Conservation (phyloP, 495 filamentous ascomycete species). For the Neurospora sp. region DNA sequence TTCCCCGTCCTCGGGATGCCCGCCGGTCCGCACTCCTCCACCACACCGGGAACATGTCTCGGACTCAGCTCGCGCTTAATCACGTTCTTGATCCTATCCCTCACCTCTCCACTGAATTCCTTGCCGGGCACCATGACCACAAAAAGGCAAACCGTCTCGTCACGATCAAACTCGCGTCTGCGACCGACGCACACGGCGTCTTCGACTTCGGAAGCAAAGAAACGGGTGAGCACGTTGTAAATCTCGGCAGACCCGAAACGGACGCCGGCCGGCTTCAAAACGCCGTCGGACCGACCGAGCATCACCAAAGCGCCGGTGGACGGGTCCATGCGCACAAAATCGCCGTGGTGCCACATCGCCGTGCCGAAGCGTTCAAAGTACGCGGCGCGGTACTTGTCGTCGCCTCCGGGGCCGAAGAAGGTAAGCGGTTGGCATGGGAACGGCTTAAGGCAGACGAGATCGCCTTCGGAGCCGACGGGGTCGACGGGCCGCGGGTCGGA, state of each 20-base stretch:
- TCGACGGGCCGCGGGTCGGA: constrained; percentile 30
- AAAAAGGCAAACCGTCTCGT: constrained; percentile 83
- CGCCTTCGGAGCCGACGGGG: constrained; percentile 59
- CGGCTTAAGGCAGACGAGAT: constrained; percentile 75
- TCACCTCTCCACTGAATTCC: too few species aligned
- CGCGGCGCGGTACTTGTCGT: constrained; percentile 61
- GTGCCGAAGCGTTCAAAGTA: constrained; percentile 75
- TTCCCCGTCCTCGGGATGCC: constrained; percentile 86
- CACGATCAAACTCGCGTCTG: constrained; percentile 57
- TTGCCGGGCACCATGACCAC: constrained; percentile 49
- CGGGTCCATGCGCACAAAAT: constrained; percentile 73
- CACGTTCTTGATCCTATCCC: constrained; percentile 46
- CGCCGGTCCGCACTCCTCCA: constrained; percentile 53
- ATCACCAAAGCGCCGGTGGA: constrained; percentile 69
- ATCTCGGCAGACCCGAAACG: constrained; percentile 79
- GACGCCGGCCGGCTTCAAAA: constrained; percentile 69
- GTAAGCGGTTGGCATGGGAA: constrained; percentile 86
- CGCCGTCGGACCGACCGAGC: constrained; percentile 71
- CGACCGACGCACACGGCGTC: constrained; percentile 82
- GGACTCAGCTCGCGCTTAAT: constrained; percentile 70
- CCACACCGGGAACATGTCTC: constrained; percentile 74
- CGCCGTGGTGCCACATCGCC: constrained; percentile 84
- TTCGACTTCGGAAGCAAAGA: constrained; percentile 66
- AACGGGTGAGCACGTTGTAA: constrained; percentile 77
- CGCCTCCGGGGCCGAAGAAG: constrained; percentile 72